Percentiles rank a stretch among this genome's conserved stretches.
Evolutionary conservation across 495 filamentous ascomycete species (phyloP).

Genomic region (Neurospora sp.): DNA sequence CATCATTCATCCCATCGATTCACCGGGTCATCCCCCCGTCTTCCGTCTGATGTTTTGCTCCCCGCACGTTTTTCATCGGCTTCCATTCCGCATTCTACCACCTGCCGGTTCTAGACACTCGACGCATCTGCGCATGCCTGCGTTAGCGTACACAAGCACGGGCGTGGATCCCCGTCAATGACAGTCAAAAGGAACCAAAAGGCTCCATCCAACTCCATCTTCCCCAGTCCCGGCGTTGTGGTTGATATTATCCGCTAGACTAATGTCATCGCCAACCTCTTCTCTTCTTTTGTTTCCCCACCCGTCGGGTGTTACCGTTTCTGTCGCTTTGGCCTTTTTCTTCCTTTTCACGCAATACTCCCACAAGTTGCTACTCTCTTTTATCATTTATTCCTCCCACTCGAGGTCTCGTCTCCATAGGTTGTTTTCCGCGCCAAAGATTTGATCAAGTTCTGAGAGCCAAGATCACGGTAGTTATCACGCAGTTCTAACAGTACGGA

Average conservation of each 20-base stretch:
- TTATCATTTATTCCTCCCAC: neutral
- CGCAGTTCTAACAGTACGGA: neutral
- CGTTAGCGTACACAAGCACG: neutral
- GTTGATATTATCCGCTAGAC: neutral
- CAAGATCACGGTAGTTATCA: neutral
- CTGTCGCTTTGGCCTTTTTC: neutral
- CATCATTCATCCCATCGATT: neutral
- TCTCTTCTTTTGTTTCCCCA: neutral
- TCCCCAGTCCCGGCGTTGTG: neutral
- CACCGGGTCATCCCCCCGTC: neutral
- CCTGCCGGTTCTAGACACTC: neutral
- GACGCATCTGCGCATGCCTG: neutral
- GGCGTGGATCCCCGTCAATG: neutral
- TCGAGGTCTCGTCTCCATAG: neutral
- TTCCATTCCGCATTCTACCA: neutral
- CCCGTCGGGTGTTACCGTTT: neutral
- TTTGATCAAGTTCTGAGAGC: neutral
- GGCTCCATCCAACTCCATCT: neutral
- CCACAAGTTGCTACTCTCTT: neutral
- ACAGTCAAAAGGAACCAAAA: neutral
- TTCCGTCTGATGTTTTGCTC: neutral
- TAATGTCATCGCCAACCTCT: neutral
- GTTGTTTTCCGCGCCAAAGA: neutral
- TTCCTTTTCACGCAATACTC: neutral
- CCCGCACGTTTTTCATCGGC: neutral